A percentile compares a stretch with the other conserved stretches of the same genome.
Evolutionary conservation across 2,329 filamentous ascomycete genomes (phyloP).

Genomic region (Byssochlamys sp.): DNA sequence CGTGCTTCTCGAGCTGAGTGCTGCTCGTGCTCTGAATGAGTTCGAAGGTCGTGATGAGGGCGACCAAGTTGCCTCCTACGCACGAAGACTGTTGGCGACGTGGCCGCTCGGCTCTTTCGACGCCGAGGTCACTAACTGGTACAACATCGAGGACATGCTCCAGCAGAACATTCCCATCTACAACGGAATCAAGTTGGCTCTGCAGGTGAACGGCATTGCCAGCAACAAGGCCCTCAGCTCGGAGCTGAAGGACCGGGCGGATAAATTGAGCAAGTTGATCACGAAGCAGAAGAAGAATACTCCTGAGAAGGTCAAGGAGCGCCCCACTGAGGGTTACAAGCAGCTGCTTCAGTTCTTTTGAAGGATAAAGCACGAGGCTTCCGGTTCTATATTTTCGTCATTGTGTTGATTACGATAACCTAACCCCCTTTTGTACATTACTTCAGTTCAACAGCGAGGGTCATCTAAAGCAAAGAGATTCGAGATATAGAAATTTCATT

Average conservation of each 20-base stretch:
- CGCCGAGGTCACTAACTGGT: conserved; percentile 12
- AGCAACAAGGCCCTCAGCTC: conserved; percentile 15
- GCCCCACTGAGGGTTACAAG: conserved; percentile 13
- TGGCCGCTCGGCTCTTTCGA: conserved; percentile 21
- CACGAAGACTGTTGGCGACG: conserved; percentile 25
- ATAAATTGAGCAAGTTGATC: conserved; percentile 46
- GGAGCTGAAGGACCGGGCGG: conserved; percentile 15
- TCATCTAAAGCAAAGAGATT: neutral
- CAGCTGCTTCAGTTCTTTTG: conserved; percentile 11
- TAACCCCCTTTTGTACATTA: neutral
- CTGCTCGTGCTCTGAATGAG: conserved; percentile 32
- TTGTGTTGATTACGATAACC: neutral
- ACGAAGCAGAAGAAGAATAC: conserved; percentile 14
- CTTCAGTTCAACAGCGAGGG: neutral
- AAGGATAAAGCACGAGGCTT: conserved; percentile 2
- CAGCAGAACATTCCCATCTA: conserved; percentile 27
- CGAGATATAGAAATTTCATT: neutral
- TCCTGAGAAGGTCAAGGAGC: conserved; percentile 10
- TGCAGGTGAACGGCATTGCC: conserved; percentile 24
- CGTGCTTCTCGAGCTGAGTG: conserved; percentile 36
- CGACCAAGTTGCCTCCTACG: conserved; percentile 32
- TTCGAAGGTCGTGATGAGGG: conserved; percentile 30
- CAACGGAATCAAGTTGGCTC: conserved; percentile 33
- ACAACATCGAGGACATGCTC: conserved; percentile 15
- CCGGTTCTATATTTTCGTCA: neutral